Evolutionary conservation across 2,329 filamentous ascomycete species (phyloP), one percentile per base, ranked within the genome.

Genomic region (Chaetoscypha palmicola): DNA sequence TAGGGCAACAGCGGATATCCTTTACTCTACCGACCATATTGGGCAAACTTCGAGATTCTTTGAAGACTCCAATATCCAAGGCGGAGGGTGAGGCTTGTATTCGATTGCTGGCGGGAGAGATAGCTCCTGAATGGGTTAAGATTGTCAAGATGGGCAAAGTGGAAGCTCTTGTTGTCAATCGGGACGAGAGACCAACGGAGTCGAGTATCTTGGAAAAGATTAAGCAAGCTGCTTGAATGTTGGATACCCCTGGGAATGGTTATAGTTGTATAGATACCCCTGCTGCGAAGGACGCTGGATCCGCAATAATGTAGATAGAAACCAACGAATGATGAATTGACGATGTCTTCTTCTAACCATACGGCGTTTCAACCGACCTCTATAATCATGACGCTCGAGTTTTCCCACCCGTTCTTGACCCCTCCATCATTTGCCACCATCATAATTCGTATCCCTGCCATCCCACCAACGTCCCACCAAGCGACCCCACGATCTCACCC

Each of bases 31-130:
- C 73, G 21, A 71, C 70, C 10, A 66, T 88, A 42, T 65, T 82
- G 14, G 73, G 77, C 52, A 82, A 79, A 60, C 68, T 89, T 38
- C 75, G 73, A 56, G 82, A 87, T 62, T 88, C 83, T 20, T 66
- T 85, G 32, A 61, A 57, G 22, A 58, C 51, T 4, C 49, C 72
- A 0, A 71, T 76, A 33, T 67, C 69, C 1, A 66, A 62, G 22
- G 63, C 67, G 4, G 73, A 76, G 51, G 68, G 69, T 8, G 65
- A 65, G 42, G 58, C 61, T 2, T 72, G 70, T 58, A 55, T 77
- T 39, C 64, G 66, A 40, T 62, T 76, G 28, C 58, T 76, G 34
- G 65, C 66, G 3, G 57, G 65, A 23, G 62, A 72, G 21, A 65
- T 70, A 38, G 64, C 71, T 31, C 70, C 70, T 8, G 66, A 66